A percentile compares a stretch with the other conserved stretches of the same genome.
Conservation (phyloP, 2,329 filamentous ascomycete genomes). For the Aaosphaeria arxii region DNA sequence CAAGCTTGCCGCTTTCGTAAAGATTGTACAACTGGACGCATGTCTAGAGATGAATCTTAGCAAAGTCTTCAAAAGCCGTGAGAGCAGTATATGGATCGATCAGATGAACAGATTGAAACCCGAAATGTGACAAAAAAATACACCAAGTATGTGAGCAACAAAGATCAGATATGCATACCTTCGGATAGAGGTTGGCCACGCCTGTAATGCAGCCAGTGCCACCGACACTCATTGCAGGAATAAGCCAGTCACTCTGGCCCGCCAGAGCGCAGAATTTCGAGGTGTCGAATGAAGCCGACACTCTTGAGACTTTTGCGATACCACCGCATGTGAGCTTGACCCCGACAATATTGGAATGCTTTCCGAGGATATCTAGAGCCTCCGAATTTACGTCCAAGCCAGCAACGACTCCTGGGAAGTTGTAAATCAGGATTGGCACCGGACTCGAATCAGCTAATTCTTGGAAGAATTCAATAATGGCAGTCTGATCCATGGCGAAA, state of each 20-base stretch:
- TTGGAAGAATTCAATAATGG: slow-evolving; percentile 35
- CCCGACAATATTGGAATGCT: slow-evolving; percentile 36
- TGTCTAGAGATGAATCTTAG: slow-evolving; percentile 12
- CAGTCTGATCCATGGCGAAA: slow-evolving; percentile 37
- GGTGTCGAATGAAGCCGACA: slow-evolving; percentile 35
- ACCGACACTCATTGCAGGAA: slow-evolving; percentile 58
- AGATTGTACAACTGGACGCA: slow-evolving; percentile 50
- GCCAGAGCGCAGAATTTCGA: slow-evolving; percentile 39
- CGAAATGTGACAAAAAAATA: not conserved
- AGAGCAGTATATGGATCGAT: too few relatives aligned
- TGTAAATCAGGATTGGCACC: slow-evolving; percentile 48
- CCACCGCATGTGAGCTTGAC: slow-evolving; percentile 39
- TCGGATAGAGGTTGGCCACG: slow-evolving; percentile 62
- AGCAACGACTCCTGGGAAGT: slow-evolving; percentile 44
- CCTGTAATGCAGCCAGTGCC: slow-evolving; percentile 61
- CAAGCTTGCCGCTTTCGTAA: slow-evolving; percentile 45
- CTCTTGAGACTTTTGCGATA: slow-evolving; percentile 42
- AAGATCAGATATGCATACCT: slow-evolving; percentile 19
- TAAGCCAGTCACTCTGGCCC: slow-evolving; percentile 45
- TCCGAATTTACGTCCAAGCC: slow-evolving; percentile 46
- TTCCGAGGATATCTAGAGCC: slow-evolving; percentile 33
- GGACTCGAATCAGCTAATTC: slow-evolving; percentile 37
- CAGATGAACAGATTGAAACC: not conserved
- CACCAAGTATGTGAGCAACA: not conserved
- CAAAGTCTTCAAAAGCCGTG: not conserved